Conservation (phyloP, 352 stramenopile species). For the Phytophthora rubi region DNA sequence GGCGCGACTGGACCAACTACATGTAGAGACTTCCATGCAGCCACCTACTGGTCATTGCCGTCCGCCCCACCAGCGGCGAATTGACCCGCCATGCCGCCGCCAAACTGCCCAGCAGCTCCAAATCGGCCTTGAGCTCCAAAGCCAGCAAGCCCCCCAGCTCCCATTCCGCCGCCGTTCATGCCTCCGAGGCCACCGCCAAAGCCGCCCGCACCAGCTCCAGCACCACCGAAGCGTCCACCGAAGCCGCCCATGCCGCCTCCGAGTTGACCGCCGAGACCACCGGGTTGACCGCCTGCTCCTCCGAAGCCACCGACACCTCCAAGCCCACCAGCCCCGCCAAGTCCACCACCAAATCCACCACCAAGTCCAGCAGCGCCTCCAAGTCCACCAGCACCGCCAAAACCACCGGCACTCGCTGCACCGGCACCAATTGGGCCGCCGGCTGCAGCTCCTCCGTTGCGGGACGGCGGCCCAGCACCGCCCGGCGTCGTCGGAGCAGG, state of each 20-base stretch:
- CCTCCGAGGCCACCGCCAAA: not conserved
- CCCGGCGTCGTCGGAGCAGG: not conserved
- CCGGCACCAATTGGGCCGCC: not conserved
- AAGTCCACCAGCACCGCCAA: no score
- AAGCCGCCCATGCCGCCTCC: conserved; percentile 7
- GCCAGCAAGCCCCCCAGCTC: not conserved
- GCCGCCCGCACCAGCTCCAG: not conserved
- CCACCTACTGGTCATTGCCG: not conserved
- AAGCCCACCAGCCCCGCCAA: not conserved
- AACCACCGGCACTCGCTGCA: not conserved
- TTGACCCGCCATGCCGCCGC: not conserved
- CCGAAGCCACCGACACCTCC: not conserved
- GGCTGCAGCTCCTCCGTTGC: not conserved
- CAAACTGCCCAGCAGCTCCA: not conserved
- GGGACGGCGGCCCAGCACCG: not conserved
- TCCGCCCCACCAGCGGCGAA: not conserved
- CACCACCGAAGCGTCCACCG: conserved; percentile 4
- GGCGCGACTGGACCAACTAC: no score
- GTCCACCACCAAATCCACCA: not conserved
- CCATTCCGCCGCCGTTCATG: not conserved
- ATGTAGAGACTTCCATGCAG: not conserved
- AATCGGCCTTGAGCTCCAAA: not conserved
- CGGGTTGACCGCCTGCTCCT: not conserved
- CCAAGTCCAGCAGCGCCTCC: no score
- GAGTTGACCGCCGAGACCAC: conserved; percentile 3